Conservation (phyloP, 495 filamentous ascomycete species). For the Staphylotrichum tortipilum region DNA sequence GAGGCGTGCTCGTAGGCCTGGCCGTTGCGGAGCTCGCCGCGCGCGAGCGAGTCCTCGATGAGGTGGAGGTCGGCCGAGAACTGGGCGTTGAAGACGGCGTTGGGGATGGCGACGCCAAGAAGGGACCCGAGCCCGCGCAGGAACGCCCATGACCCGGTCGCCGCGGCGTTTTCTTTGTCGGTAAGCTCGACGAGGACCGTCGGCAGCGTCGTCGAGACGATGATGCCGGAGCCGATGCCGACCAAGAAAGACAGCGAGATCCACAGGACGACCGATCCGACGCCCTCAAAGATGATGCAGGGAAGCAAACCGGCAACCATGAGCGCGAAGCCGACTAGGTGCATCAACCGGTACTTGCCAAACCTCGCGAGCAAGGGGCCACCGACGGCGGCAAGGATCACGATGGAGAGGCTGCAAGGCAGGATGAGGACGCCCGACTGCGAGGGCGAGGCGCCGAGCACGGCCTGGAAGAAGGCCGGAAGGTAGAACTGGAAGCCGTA, state of each 20-base stretch:
- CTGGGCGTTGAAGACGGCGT: slow-evolving; percentile 41
- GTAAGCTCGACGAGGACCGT: slow-evolving; percentile 25
- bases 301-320: slow-evolving; percentile 34
- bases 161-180: slow-evolving; percentile 34
- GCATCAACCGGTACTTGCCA: slow-evolving; percentile 39
- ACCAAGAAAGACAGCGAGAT: slow-evolving; percentile 26
- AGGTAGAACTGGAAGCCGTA: slow-evolving; percentile 40
- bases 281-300: slow-evolving; percentile 26
- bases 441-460: slow-evolving; percentile 25
- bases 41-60: background rate
- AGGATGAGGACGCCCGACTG: slow-evolving; percentile 38
- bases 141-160: slow-evolving; percentile 40
- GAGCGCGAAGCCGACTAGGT: slow-evolving; percentile 30
- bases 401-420: slow-evolving; percentile 35
- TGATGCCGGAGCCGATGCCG: slow-evolving; percentile 28
- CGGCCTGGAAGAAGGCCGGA: slow-evolving; percentile 42
- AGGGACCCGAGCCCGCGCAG: slow-evolving; percentile 39
- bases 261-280: slow-evolving; percentile 21
- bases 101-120: slow-evolving; percentile 41
- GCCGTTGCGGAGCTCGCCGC: background rate
- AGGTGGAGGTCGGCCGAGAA: slow-evolving; percentile 10
- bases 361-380: slow-evolving; percentile 34
- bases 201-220: slow-evolving; percentile 26
- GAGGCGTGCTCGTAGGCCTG: slow-evolving; percentile 6
- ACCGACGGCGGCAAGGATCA: slow-evolving; percentile 26